Percentiles rank a stretch among this genome's conserved stretches.
Evolutionary conservation across 2,329 filamentous ascomycete genomes (phyloP).

Genomic region (Cercospora canescens): DNA sequence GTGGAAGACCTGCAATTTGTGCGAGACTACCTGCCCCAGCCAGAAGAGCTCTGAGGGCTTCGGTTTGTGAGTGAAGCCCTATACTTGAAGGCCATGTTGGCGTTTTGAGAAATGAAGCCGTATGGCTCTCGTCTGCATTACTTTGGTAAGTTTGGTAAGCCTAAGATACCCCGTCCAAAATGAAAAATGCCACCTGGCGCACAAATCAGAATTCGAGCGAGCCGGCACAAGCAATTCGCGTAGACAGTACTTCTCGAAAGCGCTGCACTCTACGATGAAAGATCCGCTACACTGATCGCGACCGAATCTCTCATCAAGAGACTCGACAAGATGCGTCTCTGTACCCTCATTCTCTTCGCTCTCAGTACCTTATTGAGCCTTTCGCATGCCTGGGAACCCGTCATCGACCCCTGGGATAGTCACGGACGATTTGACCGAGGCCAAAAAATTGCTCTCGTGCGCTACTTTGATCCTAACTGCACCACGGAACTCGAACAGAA

Average conservation of each 20-base stretch:
- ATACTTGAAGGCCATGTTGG: not conserved
- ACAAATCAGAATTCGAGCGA: not conserved
- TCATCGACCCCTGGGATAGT: constrained; percentile 5
- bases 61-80: not conserved
- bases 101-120: not conserved
- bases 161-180: not conserved
- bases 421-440: not conserved
- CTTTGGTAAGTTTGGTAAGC: not conserved
- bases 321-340: not conserved
- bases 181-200: not conserved
- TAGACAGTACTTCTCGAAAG: not conserved
- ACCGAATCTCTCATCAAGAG: not conserved
- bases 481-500: not conserved
- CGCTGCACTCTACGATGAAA: not conserved
- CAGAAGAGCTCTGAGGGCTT: not conserved
- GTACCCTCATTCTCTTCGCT: not conserved
- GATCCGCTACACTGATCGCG: not conserved
- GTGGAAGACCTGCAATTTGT: too few species aligned
- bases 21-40: too few species aligned
- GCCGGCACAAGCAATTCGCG: not conserved
- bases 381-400: not conserved
- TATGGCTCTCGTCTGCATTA: not conserved
- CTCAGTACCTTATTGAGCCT: not conserved
- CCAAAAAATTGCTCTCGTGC: constrained; percentile 2
- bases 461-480: not conserved